Conservation (phyloP, 2,329 filamentous ascomycete genomes). For the Fusarium kyushuense region DNA sequence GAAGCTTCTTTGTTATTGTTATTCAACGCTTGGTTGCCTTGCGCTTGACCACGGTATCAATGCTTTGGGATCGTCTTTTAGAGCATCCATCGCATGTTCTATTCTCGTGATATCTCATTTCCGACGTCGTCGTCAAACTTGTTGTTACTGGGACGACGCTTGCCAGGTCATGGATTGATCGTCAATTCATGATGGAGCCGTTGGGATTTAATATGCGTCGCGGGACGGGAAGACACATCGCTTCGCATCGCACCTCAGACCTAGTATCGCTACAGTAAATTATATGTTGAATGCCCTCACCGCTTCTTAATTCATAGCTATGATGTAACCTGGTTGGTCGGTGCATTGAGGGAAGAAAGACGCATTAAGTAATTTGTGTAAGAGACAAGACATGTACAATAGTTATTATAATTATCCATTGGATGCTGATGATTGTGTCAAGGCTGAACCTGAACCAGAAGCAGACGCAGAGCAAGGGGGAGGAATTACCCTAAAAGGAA, state of each 20-base stretch:
- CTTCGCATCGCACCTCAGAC: conserved; percentile 37
- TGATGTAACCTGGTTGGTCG: conserved; percentile 46
- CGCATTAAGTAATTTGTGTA: conserved; percentile 38
- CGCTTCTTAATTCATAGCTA: conserved; percentile 45
- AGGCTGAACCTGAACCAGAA: conserved; percentile 25
- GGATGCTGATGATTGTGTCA: conserved; percentile 24
- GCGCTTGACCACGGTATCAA: conserved; percentile 19
- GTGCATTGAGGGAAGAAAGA: conserved; percentile 34
- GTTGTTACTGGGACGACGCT: conserved; percentile 47
- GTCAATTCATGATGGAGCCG: conserved; percentile 25
- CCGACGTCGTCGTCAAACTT: conserved; percentile 11
- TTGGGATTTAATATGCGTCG: conserved; percentile 32
- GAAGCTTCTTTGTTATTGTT: conserved; percentile 22
- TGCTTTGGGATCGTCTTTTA: conserved; percentile 5
- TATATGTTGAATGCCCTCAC: conserved; percentile 43
- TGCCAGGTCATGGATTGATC: conserved; percentile 4
- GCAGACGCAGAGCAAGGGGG: neutral
- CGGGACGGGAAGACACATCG: conserved; percentile 40
- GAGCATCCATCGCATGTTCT: conserved; percentile 12
- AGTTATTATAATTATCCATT: conserved; percentile 27
- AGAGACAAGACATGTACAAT: conserved; percentile 10
- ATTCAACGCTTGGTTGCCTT: conserved; percentile 12
- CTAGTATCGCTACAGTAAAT: conserved; percentile 11
- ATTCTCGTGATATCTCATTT: conserved; percentile 30
- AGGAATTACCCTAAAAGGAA: conserved; percentile 8